These are phyloP conservation scores for Cylindrotheca closterium DNA, from an alignment of 108 stramenopile species.

Conservation along the genomic window DNA sequence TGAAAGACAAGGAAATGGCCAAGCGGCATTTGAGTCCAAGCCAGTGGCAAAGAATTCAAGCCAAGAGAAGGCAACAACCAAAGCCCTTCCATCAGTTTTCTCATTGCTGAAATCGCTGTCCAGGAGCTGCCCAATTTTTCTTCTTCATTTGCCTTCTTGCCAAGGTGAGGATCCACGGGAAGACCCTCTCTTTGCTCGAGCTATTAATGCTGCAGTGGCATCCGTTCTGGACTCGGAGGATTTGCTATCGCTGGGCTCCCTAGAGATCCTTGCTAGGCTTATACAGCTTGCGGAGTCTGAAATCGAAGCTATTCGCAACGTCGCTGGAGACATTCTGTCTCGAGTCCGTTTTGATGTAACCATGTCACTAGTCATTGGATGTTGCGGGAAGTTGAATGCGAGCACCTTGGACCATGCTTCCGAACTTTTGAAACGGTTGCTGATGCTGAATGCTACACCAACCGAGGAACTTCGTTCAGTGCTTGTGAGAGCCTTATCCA, in stretches of 20 bases:
- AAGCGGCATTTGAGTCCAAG: slow-evolving; percentile 33
- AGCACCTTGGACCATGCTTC: background rate
- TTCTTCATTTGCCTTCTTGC: slow-evolving; percentile 16
- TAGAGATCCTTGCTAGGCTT: slow-evolving; percentile 18
- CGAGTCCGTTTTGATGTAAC: slow-evolving; percentile 2
- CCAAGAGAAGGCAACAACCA: background rate
- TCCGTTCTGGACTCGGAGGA: slow-evolving; percentile 17
- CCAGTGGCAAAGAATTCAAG: background rate
- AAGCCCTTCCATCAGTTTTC: slow-evolving; percentile 17
- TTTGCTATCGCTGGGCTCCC: slow-evolving; percentile 2
- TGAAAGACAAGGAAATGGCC: slow-evolving; percentile 33
- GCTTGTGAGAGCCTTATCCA: slow-evolving; percentile 2
- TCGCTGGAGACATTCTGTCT: background rate
- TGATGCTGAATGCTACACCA: background rate
- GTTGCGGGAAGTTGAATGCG: slow-evolving; percentile 10
- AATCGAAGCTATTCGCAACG: background rate
- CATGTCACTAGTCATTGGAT: background rate
- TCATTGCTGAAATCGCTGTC: slow-evolving; percentile 14
- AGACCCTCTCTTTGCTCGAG: slow-evolving; percentile 12
- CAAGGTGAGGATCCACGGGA: slow-evolving; percentile 7
- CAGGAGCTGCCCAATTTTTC: slow-evolving; percentile 18
- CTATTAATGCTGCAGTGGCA: slow-evolving; percentile 23
- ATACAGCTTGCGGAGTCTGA: background rate
- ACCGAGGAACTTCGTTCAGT: background rate
- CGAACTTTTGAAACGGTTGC: background rate